A percentile compares a stretch with the other conserved stretches of the same genome.
These are phyloP conservation scores for Murraya paniculata DNA, from an alignment of 345 rosid genomes.

Conservation along the genomic window DNA sequence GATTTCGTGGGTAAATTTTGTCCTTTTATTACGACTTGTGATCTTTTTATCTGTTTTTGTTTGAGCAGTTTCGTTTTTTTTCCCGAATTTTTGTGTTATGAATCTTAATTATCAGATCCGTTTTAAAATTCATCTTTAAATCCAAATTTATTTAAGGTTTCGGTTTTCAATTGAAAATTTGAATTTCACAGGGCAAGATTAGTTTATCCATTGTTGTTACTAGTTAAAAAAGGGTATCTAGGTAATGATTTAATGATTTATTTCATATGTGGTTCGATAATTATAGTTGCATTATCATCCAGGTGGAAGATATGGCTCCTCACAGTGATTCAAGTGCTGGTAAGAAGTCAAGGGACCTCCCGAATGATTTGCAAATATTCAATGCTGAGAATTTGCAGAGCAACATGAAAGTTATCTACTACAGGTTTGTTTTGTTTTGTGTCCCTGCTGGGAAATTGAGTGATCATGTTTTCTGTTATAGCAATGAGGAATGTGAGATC, in stretches of 20 bases:
- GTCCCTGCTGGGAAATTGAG: not conserved
- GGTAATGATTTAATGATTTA: not conserved
- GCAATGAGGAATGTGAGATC: not conserved
- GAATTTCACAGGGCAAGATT: not conserved
- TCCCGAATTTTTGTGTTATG: not conserved
- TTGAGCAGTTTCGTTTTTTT: not conserved
- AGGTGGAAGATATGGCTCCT: conserved; percentile 48
- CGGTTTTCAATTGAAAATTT: not conserved
- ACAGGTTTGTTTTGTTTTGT: conserved; percentile 64
- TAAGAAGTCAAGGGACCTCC: conserved; percentile 57
- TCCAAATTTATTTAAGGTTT: not conserved
- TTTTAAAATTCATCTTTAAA: not conserved
- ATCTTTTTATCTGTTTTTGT: not conserved
- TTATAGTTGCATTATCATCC: not conserved
- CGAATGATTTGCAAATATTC: conserved; percentile 60
- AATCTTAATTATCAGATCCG: conserved; percentile 8
- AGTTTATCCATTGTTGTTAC: not conserved
- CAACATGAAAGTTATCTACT: conserved; percentile 86
- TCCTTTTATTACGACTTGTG: not conserved
- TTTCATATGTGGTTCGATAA: not conserved
- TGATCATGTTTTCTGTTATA: not conserved
- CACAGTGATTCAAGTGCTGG: conserved; percentile 47
- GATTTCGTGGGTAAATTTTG: conserved; percentile 14
- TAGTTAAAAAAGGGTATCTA: not conserved
- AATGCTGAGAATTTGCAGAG: conserved; percentile 80